Percentiles rank a stretch among this genome's conserved stretches.
Evolutionary conservation across 2,329 filamentous ascomycete species (phyloP).

Genomic region (Aaosphaeria pasadenensis): DNA sequence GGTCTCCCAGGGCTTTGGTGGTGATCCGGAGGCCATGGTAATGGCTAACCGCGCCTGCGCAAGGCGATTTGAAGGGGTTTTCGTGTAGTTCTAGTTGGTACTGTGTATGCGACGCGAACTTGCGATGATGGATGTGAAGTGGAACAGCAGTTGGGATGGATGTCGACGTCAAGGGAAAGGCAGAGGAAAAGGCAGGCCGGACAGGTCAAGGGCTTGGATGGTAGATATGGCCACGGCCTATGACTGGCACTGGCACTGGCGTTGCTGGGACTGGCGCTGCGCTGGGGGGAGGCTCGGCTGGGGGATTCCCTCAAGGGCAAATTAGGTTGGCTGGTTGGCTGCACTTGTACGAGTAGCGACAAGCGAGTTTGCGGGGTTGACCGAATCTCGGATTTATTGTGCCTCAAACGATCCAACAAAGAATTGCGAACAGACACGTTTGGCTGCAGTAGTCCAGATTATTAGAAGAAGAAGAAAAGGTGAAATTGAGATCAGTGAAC

Average conservation of each 20-base stretch:
- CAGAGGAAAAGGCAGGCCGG: background rate
- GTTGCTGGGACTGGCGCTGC: background rate
- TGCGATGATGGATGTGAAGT: background rate
- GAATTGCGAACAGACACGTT: too few species aligned
- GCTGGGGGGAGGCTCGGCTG: background rate
- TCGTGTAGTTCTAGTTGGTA: slow-evolving; percentile 73
- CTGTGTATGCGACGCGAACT: slow-evolving; percentile 20
- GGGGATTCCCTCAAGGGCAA: background rate
- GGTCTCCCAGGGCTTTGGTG: slow-evolving; percentile 96
- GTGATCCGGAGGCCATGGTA: slow-evolving; percentile 64
- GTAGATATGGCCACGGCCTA: background rate
- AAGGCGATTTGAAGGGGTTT: slow-evolving; percentile 59
- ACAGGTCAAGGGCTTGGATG: background rate
- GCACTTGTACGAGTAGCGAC: background rate
- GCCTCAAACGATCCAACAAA: too few species aligned
- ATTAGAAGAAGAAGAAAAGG: too few species aligned
- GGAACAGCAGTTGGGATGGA: background rate
- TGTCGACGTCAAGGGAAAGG: background rate
- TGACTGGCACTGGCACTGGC: background rate
- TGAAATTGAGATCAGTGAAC: too few species aligned
- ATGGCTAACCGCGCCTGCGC: slow-evolving; percentile 21
- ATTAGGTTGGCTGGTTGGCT: slow-evolving; percentile 1
- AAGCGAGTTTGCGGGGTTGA: slow-evolving; percentile 3
- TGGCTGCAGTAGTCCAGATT: too few species aligned
- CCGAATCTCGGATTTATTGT: background rate